A percentile compares a stretch with the other conserved stretches of the same genome.
These are phyloP conservation scores for Anastatica hierochuntica DNA, from an alignment of 345 rosid genomes.

Conservation along the genomic window DNA sequence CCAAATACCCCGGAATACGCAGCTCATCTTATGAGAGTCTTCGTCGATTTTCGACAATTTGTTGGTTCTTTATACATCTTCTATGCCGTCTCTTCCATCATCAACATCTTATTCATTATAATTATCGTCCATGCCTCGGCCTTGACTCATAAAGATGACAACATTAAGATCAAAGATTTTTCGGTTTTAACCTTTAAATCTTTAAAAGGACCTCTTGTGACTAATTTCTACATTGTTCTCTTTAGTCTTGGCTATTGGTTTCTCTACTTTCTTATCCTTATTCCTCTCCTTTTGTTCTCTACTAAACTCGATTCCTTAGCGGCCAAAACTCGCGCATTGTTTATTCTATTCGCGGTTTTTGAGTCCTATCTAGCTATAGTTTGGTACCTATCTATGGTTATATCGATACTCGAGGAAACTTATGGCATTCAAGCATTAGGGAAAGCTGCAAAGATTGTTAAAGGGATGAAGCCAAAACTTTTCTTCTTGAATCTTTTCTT, in stretches of 20 bases:
- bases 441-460: too few species aligned
- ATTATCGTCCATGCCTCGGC: constrained; percentile 36
- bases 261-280: constrained; percentile 7
- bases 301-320: background rate
- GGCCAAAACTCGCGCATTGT: background rate
- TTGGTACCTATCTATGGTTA: constrained; percentile 42
- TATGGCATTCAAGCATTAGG: constrained; percentile 45
- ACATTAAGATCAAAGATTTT: constrained; percentile 20
- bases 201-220: constrained; percentile 34
- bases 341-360: constrained; percentile 15
- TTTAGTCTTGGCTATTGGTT: too few species aligned
- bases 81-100: background rate
- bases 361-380: constrained; percentile 30
- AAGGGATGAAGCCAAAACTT: constrained; percentile 36
- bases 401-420: constrained; percentile 46
- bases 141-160: constrained; percentile 15
- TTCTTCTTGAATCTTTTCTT: constrained; percentile 37
- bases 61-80: constrained; percentile 18
- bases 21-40: constrained; percentile 17
- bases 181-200: constrained; percentile 18
- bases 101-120: constrained; percentile 20
- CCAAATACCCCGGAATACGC: constrained; percentile 23
- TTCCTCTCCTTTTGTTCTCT: constrained; percentile 13
- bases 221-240: too few species aligned
- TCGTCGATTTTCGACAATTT: constrained; percentile 16